Evolutionary conservation across 768 basidiomycete genomes (phyloP).

Genomic region (Russula virescens): DNA sequence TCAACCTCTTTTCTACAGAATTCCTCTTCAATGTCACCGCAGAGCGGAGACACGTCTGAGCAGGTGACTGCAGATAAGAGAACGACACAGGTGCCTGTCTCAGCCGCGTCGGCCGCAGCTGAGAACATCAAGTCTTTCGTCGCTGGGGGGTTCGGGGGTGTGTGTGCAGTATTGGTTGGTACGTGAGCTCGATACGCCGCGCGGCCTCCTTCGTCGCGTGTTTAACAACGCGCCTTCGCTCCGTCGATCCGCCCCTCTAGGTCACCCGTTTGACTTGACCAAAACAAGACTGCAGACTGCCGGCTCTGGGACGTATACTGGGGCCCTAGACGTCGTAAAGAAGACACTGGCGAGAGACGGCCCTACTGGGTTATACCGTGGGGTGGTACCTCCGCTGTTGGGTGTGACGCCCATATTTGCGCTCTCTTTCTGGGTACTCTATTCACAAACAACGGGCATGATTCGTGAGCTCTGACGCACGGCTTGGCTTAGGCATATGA

Average conservation of each 20-base stretch:
- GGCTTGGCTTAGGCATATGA: conserved; percentile 71
- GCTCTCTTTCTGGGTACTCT: conserved; percentile 88
- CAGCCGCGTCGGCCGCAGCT: conserved; percentile 29
- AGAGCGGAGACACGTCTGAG: conserved; percentile 17
- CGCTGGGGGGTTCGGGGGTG: conserved; percentile 90
- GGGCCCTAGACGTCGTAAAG: conserved; percentile 90
- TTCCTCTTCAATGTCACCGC: not conserved
- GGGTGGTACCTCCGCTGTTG: conserved; percentile 87
- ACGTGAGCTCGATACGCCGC: conserved; percentile 30
- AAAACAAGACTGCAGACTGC: conserved; percentile 97
- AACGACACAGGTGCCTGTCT: not conserved
- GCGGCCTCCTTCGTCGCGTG: not conserved
- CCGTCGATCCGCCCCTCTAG: conserved; percentile 35
- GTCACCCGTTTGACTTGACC: conserved; percentile 96
- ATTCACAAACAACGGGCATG: not conserved
- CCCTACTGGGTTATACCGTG: conserved; percentile 78
- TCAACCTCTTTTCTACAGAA: not conserved
- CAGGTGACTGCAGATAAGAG: conserved; percentile 1
- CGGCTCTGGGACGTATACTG: conserved; percentile 77
- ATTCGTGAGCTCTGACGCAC: not conserved
- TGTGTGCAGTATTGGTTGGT: conserved; percentile 87
- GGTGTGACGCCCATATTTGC: conserved; percentile 99
- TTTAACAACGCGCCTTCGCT: not conserved
- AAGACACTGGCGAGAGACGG: conserved; percentile 92
- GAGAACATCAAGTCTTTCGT: conserved; percentile 77